Evolutionary conservation across 352 stramenopile species (phyloP).

Genomic region (Phytophthora cajani): DNA sequence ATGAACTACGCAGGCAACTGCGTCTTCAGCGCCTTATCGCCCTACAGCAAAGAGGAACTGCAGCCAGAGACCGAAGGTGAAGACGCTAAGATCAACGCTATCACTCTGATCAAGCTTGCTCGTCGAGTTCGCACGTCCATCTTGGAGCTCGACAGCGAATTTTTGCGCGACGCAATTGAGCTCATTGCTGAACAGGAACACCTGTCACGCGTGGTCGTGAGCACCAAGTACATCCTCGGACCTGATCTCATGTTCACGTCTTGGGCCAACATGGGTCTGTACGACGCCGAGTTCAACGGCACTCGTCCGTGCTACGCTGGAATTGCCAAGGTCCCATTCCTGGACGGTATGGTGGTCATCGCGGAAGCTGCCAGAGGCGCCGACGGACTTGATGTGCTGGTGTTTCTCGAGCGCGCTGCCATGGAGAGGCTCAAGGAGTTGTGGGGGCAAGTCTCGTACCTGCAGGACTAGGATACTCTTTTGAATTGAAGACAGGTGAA

Average conservation of each 20-base stretch:
- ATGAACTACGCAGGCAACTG: constrained; percentile 48
- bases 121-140: background rate
- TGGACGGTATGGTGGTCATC: constrained; percentile 19
- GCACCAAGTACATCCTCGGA: constrained; percentile 20
- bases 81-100: background rate
- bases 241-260: constrained; percentile 24
- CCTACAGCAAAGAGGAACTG: constrained; percentile 32
- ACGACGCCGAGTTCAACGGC: constrained; percentile 12
- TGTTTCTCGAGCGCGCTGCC: constrained; percentile 6
- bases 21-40: constrained; percentile 48
- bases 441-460: background rate
- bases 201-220: background rate
- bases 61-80: background rate
- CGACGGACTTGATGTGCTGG: constrained; percentile 7
- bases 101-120: background rate
- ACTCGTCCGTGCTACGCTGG: constrained; percentile 15
- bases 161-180: background rate
- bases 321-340: constrained; percentile 8
- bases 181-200: constrained; percentile 10
- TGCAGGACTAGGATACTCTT: background rate
- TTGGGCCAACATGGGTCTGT: constrained; percentile 17
- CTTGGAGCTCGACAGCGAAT: background rate
- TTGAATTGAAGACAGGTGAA: too few species aligned
- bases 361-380: constrained; percentile 16
- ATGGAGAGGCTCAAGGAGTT: constrained; percentile 17